Evolutionary conservation across 2,329 filamentous ascomycete genomes (phyloP).

Genomic region (Aspergillus uvarum): DNA sequence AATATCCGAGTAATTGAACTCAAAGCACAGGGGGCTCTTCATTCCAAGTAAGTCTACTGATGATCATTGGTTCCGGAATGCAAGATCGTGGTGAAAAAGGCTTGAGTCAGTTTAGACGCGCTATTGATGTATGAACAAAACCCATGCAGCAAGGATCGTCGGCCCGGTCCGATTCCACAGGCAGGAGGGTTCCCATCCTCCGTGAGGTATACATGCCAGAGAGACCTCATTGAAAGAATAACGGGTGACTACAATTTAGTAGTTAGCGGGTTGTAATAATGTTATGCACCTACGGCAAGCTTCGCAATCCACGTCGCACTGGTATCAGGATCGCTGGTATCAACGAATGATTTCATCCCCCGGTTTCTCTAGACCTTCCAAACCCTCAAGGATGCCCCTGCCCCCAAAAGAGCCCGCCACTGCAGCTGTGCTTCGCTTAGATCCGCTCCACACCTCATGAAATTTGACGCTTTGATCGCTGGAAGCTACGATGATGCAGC

Average conservation of each 20-base stretch:
- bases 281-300: background rate
- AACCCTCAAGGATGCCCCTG: conserved; percentile 78
- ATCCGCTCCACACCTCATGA: conserved; percentile 85
- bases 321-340: conserved; percentile 23
- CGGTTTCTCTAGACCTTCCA: conserved; percentile 69
- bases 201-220: background rate
- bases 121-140: background rate
- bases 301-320: background rate
- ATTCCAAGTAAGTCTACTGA: background rate
- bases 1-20: background rate
- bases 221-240: conserved; percentile 10
- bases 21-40: background rate
- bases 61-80: background rate
- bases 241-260: background rate
- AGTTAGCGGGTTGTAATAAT: background rate
- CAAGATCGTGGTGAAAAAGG: background rate
- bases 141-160: conserved; percentile 2
- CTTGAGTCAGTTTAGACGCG: background rate
- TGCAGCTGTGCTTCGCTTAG: conserved; percentile 54
- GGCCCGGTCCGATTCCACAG: background rate
- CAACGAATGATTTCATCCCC: conserved; percentile 64
- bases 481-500: conserved; percentile 85
- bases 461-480: conserved; percentile 94
- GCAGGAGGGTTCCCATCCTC: no score
- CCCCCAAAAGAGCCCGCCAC: conserved; percentile 69